phyloP scores from a whole-genome alignment of 768 basidiomycete genomes.

The Hygrocybe punicea region DNA sequence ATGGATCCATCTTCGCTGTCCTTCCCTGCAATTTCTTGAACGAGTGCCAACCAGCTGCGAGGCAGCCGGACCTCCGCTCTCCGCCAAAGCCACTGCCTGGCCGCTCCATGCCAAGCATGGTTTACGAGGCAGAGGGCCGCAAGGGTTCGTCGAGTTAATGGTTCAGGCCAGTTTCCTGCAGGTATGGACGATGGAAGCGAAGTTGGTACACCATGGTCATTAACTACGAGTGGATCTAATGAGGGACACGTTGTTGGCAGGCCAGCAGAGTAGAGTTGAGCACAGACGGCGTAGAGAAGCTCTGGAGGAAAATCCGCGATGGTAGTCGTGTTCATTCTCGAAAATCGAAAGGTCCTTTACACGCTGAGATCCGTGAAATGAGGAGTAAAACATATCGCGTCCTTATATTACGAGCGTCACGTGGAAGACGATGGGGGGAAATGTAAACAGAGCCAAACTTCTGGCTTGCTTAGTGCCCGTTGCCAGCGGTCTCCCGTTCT shows the following conservation, averaged over 20 bases:
- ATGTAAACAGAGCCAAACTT: not conserved
- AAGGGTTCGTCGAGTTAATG: constrained; percentile 60
- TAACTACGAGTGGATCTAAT: constrained; percentile 64
- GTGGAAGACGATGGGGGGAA: not conserved
- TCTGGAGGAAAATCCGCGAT: constrained; percentile 62
- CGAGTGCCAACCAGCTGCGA: constrained; percentile 76
- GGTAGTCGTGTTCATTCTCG: constrained; percentile 30
- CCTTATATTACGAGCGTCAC: not conserved
- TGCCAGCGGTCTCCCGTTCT: not conserved
- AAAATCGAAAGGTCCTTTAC: not conserved
- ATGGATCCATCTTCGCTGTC: constrained; percentile 60
- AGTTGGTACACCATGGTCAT: constrained; percentile 50
- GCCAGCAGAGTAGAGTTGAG: constrained; percentile 63
- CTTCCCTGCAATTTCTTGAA: constrained; percentile 74
- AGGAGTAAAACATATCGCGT: not conserved
- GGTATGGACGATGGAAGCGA: constrained; percentile 73
- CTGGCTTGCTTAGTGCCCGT: not conserved
- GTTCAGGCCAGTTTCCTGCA: constrained; percentile 65
- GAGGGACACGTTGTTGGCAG: constrained; percentile 54
- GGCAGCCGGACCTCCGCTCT: constrained; percentile 80
- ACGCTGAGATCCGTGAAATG: constrained; percentile 4
- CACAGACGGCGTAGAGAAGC: constrained; percentile 68
- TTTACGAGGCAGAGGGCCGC: constrained; percentile 73
- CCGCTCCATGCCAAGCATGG: constrained; percentile 73
- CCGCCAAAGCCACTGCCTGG: constrained; percentile 87